Evolutionary conservation across 495 filamentous ascomycete genomes (phyloP).

Genomic region (Neurospora tetrasperma): DNA sequence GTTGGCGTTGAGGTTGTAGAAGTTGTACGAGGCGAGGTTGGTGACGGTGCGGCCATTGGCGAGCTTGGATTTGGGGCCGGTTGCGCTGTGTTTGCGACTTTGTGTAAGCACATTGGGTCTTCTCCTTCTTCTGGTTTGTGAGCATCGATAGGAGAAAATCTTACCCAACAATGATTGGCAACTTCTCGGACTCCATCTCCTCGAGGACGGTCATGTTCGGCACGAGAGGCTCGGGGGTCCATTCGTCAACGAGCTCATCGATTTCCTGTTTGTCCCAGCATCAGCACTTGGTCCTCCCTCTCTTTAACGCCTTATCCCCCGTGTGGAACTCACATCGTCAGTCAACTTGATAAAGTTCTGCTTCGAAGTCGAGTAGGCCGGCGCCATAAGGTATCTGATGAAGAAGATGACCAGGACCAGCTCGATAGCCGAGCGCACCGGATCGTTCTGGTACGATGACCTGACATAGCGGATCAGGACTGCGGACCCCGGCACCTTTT

Average conservation of each 20-base stretch:
- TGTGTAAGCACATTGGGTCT: neutral
- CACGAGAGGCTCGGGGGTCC: conserved; percentile 89
- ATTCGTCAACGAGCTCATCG: conserved; percentile 94
- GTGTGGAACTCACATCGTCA: conserved; percentile 51
- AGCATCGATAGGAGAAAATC: neutral
- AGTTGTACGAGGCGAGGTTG: conserved; percentile 90
- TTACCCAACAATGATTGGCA: conserved; percentile 82
- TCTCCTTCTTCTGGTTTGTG: neutral
- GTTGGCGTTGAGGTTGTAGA: conserved; percentile 91
- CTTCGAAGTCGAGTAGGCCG: conserved; percentile 80
- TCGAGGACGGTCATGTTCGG: conserved; percentile 60
- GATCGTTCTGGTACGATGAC: conserved; percentile 95
- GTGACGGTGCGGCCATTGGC: conserved; percentile 79
- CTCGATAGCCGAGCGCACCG: conserved; percentile 85
- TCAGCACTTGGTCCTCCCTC: neutral
- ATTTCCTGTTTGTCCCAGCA: conserved; percentile 53
- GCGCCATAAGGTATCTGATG: conserved; percentile 81
- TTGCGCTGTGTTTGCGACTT: conserved; percentile 46
- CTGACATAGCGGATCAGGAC: conserved; percentile 92
- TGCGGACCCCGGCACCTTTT: conserved; percentile 83
- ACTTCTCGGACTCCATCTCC: conserved; percentile 70
- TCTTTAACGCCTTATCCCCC: neutral
- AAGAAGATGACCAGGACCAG: conserved; percentile 93
- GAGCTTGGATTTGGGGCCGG: conserved; percentile 82
- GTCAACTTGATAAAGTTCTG: conserved; percentile 77